Percentiles rank a stretch among this genome's conserved stretches.
These are phyloP conservation scores for Scleroderma bovista DNA, from an alignment of 768 basidiomycete genomes.

Conservation along the genomic window DNA sequence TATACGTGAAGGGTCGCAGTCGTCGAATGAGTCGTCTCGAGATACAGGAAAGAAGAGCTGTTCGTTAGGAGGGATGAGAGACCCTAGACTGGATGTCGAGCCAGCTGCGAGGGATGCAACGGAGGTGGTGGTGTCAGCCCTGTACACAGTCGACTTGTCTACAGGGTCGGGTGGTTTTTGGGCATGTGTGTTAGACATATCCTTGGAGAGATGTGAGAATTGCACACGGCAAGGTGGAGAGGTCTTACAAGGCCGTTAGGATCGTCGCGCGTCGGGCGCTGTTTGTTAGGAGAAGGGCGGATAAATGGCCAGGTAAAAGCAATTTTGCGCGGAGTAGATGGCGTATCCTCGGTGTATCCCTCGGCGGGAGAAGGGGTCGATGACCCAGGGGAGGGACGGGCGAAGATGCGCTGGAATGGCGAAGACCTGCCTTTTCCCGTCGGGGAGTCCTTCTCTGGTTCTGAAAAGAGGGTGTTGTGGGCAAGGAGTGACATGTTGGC, in stretches of 20 bases:
- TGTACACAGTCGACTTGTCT: background rate
- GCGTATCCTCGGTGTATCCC: constrained; percentile 6
- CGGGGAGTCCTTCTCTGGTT: background rate
- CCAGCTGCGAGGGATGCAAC: constrained; percentile 14
- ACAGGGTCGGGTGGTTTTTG: background rate
- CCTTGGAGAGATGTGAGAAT: constrained; percentile 6
- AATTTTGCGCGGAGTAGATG: constrained; percentile 20
- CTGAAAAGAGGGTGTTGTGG: constrained; percentile 14
- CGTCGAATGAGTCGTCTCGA: constrained; percentile 7
- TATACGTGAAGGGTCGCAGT: background rate
- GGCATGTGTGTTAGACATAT: constrained; percentile 4
- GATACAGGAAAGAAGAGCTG: constrained; percentile 15
- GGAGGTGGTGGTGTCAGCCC: background rate
- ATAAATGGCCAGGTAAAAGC: constrained; percentile 25
- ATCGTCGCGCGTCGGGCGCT: constrained; percentile 8
- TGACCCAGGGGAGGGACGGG: constrained; percentile 18
- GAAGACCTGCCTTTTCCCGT: constrained; percentile 16
- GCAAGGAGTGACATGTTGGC: constrained; percentile 17
- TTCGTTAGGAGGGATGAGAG: constrained; percentile 22
- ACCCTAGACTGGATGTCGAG: constrained; percentile 28
- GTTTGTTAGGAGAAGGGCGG: constrained; percentile 18
- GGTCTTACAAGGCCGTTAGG: constrained; percentile 7
- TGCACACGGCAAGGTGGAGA: background rate
- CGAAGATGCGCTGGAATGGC: constrained; percentile 27
- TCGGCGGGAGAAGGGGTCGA: constrained; percentile 5